Evolutionary conservation across 2,329 filamentous ascomycete species (phyloP).

Genomic region (Arthrobotrys musiformis): DNA sequence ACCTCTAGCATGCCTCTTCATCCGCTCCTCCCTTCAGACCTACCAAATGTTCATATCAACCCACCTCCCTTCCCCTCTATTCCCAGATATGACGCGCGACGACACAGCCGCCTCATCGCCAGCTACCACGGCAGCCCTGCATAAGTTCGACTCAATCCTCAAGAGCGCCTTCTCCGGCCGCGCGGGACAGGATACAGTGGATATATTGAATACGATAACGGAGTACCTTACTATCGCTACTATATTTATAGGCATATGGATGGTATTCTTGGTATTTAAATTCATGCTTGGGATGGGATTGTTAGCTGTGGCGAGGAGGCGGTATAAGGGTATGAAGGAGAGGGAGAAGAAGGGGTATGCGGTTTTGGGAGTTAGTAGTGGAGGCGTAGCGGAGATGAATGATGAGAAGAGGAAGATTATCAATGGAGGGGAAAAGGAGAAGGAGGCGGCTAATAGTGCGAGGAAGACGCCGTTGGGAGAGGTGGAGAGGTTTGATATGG

Average conservation of each 20-base stretch:
- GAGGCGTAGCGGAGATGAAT: slow-evolving; percentile 85
- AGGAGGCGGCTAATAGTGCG: slow-evolving; percentile 66
- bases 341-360: slow-evolving; percentile 70
- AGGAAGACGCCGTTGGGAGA: slow-evolving; percentile 70
- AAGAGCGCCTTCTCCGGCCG: slow-evolving; percentile 75
- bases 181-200: slow-evolving; percentile 72
- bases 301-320: slow-evolving; percentile 78
- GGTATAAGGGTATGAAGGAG: slow-evolving; percentile 83
- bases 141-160: slow-evolving; percentile 80
- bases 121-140: slow-evolving; percentile 79
- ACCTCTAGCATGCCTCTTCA: slow-evolving; percentile 92
- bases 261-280: slow-evolving; percentile 85
- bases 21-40: slow-evolving; percentile 91
- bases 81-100: slow-evolving; percentile 69
- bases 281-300: slow-evolving; percentile 88
- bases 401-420: slow-evolving; percentile 88
- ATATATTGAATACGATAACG: slow-evolving; percentile 56
- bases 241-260: slow-evolving; percentile 82
- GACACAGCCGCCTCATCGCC: slow-evolving; percentile 72
- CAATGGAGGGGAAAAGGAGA: slow-evolving; percentile 82
- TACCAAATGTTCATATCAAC: slow-evolving; percentile 98
- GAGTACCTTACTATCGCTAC: slow-evolving; percentile 51
- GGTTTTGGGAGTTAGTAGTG: slow-evolving; percentile 81
- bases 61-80: slow-evolving; percentile 78
- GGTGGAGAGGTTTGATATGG: slow-evolving; percentile 82